phyloP scores from a whole-genome alignment of 345 rosid species.

The Rhodomyrtus tomentosa region DNA sequence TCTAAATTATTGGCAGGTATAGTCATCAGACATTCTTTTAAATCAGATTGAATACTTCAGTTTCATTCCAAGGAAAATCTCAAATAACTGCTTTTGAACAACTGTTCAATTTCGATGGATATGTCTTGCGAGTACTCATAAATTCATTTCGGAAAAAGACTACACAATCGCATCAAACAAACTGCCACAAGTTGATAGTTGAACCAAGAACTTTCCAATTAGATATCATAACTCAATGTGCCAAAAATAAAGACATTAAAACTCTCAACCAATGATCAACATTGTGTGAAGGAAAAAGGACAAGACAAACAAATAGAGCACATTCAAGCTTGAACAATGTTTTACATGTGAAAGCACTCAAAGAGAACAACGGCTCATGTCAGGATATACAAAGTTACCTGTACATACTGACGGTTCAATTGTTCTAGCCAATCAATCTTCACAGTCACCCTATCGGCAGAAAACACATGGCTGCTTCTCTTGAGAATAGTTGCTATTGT shows the following conservation, averaged over 20 bases:
- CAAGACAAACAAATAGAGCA: neutral
- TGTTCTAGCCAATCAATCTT: constrained; percentile 97
- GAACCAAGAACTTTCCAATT: neutral
- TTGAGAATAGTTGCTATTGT: constrained; percentile 93
- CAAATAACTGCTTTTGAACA: neutral
- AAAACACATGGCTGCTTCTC: constrained; percentile 86
- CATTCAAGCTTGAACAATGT: neutral
- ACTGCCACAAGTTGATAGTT: neutral
- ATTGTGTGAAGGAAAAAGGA: neutral
- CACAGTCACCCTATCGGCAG: constrained; percentile 63
- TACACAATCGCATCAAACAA: neutral
- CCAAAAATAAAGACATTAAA: neutral
- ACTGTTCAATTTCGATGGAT: neutral
- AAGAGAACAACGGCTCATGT: neutral
- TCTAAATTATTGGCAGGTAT: neutral
- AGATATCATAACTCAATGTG: neutral
- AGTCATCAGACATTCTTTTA: neutral
- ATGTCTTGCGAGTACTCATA: neutral
- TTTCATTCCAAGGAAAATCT: neutral
- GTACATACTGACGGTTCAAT: constrained; percentile 75
- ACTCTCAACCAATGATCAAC: neutral
- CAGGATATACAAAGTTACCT: constrained; percentile 35
- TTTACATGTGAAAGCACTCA: neutral
- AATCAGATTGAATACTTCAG: neutral
- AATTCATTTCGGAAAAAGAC: neutral